These are phyloP conservation scores for Puccinellia tenuiflora DNA, from an alignment of 176 grass and related monocot species.

Conservation along the genomic window DNA sequence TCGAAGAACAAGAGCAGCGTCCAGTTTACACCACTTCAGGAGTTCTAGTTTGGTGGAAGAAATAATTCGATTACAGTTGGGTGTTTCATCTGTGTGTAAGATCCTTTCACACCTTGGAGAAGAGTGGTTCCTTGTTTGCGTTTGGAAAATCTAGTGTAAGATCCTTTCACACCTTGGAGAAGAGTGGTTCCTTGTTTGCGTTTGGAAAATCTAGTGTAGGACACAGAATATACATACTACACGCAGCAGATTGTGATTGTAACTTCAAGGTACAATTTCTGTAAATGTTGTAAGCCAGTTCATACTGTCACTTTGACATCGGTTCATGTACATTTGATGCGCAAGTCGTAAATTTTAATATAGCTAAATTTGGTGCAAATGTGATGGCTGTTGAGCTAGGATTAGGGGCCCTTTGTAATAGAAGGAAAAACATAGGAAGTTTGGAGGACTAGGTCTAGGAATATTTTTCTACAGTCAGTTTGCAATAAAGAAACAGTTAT, in stretches of 20 bases:
- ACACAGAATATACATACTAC: not conserved
- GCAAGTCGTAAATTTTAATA: not conserved
- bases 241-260: not conserved
- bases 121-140: not conserved
- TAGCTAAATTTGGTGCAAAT: not conserved
- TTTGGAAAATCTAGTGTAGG: slow-evolving; percentile 3
- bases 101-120: not conserved
- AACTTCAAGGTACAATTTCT: slow-evolving; percentile 1
- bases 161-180: not conserved
- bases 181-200: not conserved
- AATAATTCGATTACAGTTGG: not conserved
- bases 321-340: not conserved
- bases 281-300: slow-evolving; percentile 24
- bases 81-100: not conserved
- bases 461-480: not conserved
- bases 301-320: not conserved
- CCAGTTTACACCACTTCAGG: slow-evolving; percentile 71
- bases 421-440: not conserved
- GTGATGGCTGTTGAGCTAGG: not conserved
- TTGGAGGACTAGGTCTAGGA: not conserved
- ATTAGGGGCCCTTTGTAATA: not conserved
- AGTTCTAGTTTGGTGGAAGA: slow-evolving; percentile 26
- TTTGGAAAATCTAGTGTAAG: not conserved
- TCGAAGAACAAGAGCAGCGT: slow-evolving; percentile 55
- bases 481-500: not conserved